Evolutionary conservation across 2,329 filamentous ascomycete genomes (phyloP).

Genomic region (Epichloe coenophiala): DNA sequence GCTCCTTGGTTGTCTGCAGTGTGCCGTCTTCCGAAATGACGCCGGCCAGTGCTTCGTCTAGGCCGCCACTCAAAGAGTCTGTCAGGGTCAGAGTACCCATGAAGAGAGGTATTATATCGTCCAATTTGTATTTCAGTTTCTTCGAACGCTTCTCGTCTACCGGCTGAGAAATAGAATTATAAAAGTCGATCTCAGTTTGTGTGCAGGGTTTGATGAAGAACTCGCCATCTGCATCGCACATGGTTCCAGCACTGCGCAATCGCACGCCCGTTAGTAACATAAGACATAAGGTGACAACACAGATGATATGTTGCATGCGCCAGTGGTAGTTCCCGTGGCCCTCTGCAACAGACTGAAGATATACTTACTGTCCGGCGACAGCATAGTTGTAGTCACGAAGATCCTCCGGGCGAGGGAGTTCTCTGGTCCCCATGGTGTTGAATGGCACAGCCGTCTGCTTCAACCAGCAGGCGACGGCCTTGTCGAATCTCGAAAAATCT

Average conservation of each 20-base stretch:
- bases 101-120: conserved; percentile 70
- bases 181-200: conserved; percentile 73
- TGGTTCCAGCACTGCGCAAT: conserved; percentile 63
- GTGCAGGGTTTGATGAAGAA: conserved; percentile 94
- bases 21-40: conserved; percentile 25
- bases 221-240: conserved; percentile 69
- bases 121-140: conserved; percentile 37
- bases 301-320: not conserved
- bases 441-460: not conserved
- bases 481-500: too few species aligned
- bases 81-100: conserved; percentile 68
- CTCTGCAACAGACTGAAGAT: not conserved
- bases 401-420: conserved; percentile 43
- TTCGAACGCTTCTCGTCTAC: conserved; percentile 46
- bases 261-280: not conserved
- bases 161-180: conserved; percentile 41
- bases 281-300: not conserved
- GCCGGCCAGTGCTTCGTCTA: conserved; percentile 34
- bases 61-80: conserved; percentile 32
- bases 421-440: conserved; percentile 16
- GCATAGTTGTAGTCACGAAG: conserved; percentile 60
- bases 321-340: not conserved
- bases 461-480: not conserved
- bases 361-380: conserved; percentile 71
- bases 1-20: conserved; percentile 19